Evolutionary conservation across 371 early-diverging fungal genomes (phyloP).

Genomic region (Funneliformis caledonium): DNA sequence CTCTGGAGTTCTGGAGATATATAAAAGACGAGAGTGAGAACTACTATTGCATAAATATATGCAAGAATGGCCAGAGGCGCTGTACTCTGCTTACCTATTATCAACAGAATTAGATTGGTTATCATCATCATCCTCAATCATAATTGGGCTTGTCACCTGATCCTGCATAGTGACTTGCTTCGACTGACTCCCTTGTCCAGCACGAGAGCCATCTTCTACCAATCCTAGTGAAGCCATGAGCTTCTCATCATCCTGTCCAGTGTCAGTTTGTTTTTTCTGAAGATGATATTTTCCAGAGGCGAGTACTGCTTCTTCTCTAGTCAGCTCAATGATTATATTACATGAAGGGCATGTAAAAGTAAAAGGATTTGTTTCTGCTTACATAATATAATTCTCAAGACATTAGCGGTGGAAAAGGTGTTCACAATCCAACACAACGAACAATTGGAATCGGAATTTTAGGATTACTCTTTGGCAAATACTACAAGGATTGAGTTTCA

Average conservation of each 20-base stretch:
- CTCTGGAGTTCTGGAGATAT: not conserved
- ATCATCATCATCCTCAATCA: too few species aligned
- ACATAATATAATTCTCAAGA: slow-evolving; percentile 29
- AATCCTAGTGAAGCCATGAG: too few species aligned
- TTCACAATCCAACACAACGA: not conserved
- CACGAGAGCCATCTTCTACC: too few species aligned
- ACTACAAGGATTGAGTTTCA: not conserved
- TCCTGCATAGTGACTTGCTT: too few species aligned
- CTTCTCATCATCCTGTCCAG: not conserved
- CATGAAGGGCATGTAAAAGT: not conserved
- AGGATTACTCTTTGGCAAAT: slow-evolving; percentile 11
- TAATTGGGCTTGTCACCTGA: too few species aligned
- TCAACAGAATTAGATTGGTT: too few species aligned
- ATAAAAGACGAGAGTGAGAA: too few species aligned
- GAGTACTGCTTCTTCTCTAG: slow-evolving; percentile 17
- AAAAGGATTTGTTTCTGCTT: not conserved
- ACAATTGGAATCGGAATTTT: slow-evolving; percentile 1
- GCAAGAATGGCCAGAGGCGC: too few species aligned
- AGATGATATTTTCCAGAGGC: slow-evolving; percentile 1
- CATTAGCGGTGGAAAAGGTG: not conserved
- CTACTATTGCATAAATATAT: too few species aligned
- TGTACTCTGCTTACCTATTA: too few species aligned
- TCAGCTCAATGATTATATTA: not conserved
- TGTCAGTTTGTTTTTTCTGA: not conserved
- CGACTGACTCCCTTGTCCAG: too few species aligned